phyloP scores from a whole-genome alignment of 306 rosid species.

The Fragaria vesca region DNA sequence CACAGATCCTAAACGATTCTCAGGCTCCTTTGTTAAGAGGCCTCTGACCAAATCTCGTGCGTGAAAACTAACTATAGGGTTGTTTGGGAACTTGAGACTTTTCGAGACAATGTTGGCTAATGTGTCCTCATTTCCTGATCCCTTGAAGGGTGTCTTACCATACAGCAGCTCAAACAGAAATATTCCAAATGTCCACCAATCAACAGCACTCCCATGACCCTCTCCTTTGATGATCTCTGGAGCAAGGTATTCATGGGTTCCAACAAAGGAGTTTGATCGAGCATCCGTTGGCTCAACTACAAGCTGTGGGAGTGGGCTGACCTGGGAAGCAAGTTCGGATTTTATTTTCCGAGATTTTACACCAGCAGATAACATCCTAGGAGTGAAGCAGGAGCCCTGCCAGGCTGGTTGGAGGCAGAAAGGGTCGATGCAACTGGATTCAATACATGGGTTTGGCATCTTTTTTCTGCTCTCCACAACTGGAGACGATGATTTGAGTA shows the following conservation, averaged over 20 bases:
- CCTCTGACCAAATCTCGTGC: conserved; percentile 90
- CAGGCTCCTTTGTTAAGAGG: conserved; percentile 81
- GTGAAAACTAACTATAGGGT: conserved; percentile 81
- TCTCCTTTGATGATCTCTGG: conserved; percentile 89
- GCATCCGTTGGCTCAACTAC: conserved; percentile 89
- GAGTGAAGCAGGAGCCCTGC: conserved; percentile 97
- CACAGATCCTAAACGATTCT: conserved; percentile 81
- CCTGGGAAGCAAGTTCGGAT: conserved; percentile 61
- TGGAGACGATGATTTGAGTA: conserved; percentile 72
- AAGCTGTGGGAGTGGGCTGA: conserved; percentile 78
- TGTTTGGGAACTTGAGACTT: conserved; percentile 80
- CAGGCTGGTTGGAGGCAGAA: conserved; percentile 97
- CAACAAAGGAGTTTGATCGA: conserved; percentile 91
- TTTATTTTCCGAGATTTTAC: conserved; percentile 76
- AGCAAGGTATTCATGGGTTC: conserved; percentile 96
- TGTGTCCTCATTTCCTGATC: conserved; percentile 77
- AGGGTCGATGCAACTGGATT: conserved; percentile 86
- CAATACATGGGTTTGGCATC: conserved; percentile 63
- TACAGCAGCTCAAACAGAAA: conserved; percentile 84
- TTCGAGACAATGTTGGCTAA: conserved; percentile 72
- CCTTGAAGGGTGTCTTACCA: conserved; percentile 94
- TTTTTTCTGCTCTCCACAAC: conserved; percentile 51
- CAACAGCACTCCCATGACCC: conserved; percentile 90
- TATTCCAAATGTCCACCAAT: conserved; percentile 99
- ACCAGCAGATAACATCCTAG: conserved; percentile 59